These are phyloP conservation scores for Cladosporium oxysporum DNA, from an alignment of 2,329 filamentous ascomycete genomes.

Conservation along the genomic window DNA sequence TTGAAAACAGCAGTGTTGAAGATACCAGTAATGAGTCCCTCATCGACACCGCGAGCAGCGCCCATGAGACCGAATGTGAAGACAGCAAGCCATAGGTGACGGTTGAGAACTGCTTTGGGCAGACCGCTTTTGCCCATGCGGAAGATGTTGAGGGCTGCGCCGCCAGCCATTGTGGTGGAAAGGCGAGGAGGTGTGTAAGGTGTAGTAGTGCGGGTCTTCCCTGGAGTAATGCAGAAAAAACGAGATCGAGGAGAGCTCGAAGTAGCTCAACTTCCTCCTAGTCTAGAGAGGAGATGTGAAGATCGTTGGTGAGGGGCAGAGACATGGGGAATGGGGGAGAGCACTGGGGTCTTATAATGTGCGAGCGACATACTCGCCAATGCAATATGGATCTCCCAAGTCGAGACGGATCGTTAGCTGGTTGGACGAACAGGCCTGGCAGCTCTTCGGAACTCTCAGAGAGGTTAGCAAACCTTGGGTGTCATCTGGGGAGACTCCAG, in stretches of 20 bases:
- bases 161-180: constrained; percentile 22
- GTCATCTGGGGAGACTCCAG: constrained; percentile 8
- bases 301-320: constrained; percentile 13
- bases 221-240: not conserved
- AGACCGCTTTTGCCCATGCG: constrained; percentile 59
- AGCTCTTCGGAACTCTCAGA: not conserved
- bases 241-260: constrained; percentile 1
- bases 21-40: constrained; percentile 63
- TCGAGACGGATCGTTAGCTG: constrained; percentile 6
- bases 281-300: constrained; percentile 6
- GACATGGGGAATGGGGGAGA: constrained; percentile 10
- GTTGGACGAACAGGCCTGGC: constrained; percentile 1
- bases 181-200: not conserved
- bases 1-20: constrained; percentile 65
- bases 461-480: constrained; percentile 10
- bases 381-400: constrained; percentile 16
- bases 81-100: constrained; percentile 74
- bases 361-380: constrained; percentile 8
- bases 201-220: constrained; percentile 14
- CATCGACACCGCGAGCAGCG: constrained; percentile 72
- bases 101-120: constrained; percentile 71
- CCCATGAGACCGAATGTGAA: constrained; percentile 60
- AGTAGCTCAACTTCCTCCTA: constrained; percentile 1
- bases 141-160: constrained; percentile 32
- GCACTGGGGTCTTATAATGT: constrained; percentile 3